Base-by-base conservation (phyloP, 2,329 filamentous ascomycete species). In the Orbilia quercus region DNA sequence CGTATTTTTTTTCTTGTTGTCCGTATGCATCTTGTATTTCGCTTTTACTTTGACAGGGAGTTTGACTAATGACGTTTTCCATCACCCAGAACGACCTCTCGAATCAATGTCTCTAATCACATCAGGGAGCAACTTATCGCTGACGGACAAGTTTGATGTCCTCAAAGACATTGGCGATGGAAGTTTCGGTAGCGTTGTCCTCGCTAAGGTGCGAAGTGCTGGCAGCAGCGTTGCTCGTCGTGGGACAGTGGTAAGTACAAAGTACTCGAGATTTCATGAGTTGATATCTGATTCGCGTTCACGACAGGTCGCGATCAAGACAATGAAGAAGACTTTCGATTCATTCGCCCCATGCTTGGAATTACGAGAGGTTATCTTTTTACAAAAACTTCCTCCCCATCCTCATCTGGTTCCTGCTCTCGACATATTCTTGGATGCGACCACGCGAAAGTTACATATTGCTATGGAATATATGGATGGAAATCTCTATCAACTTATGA, bases 381-480 rank as follows among this genome's bases (percentile, higher is more conserved):
- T 99, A 50, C 89, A 92, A 79, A 94, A 92, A 9, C 84, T 99
- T 14, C 95, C 95, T 1, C 84, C 87, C 47, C 95, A 99, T 80
- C 88, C 89, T 77, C 95, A 99, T 81, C 86, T 99, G 34, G 95
- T 99, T n/a, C 95, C 95, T 36, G 94, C 95, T 3, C 86, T 98
- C 76, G 95, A 99, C 82, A 99, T 99, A 79, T 99, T 99, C 82
- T 88, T 99, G 78, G 95, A 99, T 79, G 95, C 95, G 0, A 91
- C 92, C 80, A 96, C 87, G 82, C 96, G 93, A 83, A 96, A 97
- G 82, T 88, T 99, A 47, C 95, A 99, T 82, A 99, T 99, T 77
- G 89, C 88, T 79, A 99, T 99, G 95, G 95, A 99, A 83, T 97
- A 96, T 82, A 99, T 99, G 95, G 95, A 99, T 80, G 95, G 95